These are phyloP conservation scores for Ampelomyces quisqualis DNA, from an alignment of 2,329 filamentous ascomycete genomes.

Conservation along the genomic window DNA sequence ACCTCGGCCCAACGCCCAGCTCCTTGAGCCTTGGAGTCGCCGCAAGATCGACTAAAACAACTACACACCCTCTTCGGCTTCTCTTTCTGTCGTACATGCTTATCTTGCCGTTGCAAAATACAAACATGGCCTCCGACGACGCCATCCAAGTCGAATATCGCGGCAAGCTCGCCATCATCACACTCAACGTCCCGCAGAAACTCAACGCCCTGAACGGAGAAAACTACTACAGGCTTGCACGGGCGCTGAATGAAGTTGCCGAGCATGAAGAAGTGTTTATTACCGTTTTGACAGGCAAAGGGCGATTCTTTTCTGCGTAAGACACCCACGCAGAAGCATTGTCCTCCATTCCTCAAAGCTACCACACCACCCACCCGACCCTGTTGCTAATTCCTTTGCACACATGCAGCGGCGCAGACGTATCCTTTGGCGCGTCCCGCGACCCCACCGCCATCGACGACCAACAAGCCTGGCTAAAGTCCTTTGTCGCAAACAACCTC, in stretches of 20 bases:
- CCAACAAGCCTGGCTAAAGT: conserved; percentile 63
- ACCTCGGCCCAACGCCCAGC: conserved; percentile 1
- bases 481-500: conserved; percentile 82
- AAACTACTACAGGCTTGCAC: conserved; percentile 76
- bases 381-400: conserved; percentile 4
- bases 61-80: background rate
- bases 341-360: background rate
- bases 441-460: conserved; percentile 38
- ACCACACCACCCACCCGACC: background rate
- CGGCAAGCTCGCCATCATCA: conserved; percentile 77
- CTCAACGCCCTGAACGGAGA: conserved; percentile 76
- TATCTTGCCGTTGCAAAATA: background rate
- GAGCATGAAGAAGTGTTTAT: conserved; percentile 76
- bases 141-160: conserved; percentile 62
- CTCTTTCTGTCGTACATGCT: background rate
- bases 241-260: conserved; percentile 74
- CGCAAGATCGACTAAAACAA: background rate
- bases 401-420: conserved; percentile 71
- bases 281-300: conserved; percentile 80
- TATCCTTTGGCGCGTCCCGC: conserved; percentile 57
- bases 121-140: conserved; percentile 36
- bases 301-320: conserved; percentile 84
- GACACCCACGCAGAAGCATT: conserved; percentile 25
- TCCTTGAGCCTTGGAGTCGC: background rate
- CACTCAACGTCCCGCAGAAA: conserved; percentile 80